Percentiles rank a stretch among this genome's conserved stretches.
These are phyloP conservation scores for Tricholomella constricta DNA, from an alignment of 768 basidiomycete species.

Conservation along the genomic window DNA sequence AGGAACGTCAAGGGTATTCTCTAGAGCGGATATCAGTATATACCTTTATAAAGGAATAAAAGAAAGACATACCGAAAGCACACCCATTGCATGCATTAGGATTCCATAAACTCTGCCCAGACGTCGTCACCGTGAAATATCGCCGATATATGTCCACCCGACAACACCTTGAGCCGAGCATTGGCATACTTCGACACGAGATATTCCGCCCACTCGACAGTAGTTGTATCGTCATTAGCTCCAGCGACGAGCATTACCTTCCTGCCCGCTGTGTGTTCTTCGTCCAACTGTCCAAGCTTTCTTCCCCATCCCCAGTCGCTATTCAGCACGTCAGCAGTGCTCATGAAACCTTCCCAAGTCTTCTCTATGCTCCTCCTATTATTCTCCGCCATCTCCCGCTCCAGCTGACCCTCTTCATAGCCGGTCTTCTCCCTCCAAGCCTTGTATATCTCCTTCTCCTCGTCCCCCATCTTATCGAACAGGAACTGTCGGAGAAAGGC, in stretches of 20 bases:
- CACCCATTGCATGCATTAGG: background rate
- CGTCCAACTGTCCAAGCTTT: conserved; percentile 42
- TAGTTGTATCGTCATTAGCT: conserved; percentile 34
- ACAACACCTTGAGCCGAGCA: conserved; percentile 32
- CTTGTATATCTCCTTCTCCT: conserved; percentile 36
- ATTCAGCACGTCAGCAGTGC: conserved; percentile 33
- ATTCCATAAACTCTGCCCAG: conserved; percentile 31
- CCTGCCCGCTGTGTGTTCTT: conserved; percentile 39
- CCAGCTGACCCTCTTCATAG: conserved; percentile 39
- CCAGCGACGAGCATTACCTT: conserved; percentile 40
- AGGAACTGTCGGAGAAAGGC: conserved; percentile 32
- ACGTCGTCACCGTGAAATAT: conserved; percentile 40
- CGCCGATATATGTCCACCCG: conserved; percentile 43
- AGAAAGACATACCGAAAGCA: too few relatives aligned
- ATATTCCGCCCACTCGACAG: conserved; percentile 37
- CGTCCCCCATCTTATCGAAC: conserved; percentile 35
- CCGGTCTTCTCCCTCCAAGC: conserved; percentile 41
- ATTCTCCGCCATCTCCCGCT: conserved; percentile 36
- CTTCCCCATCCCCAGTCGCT: conserved; percentile 43
- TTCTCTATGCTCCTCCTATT: conserved; percentile 41
- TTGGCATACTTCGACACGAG: conserved; percentile 42
- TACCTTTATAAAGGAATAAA: too few relatives aligned
- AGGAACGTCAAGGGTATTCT: too few relatives aligned
- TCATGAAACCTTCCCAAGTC: conserved; percentile 48
- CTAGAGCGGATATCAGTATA: too few relatives aligned